Evolutionary conservation across 2,329 filamentous ascomycete species (phyloP).

Genomic region (Sporothrix protearum): DNA sequence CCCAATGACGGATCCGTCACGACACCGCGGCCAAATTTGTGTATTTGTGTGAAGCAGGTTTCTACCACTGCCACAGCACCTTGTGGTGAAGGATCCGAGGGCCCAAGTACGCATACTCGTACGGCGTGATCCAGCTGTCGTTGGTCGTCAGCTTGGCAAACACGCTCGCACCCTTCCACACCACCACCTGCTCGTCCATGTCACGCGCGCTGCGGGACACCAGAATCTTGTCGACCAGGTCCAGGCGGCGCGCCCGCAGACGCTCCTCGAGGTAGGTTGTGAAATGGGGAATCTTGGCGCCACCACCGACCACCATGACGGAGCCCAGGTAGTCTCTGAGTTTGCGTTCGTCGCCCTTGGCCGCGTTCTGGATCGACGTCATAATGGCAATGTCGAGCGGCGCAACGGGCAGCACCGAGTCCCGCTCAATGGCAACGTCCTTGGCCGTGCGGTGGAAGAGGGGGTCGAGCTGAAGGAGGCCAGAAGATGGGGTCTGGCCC

Average conservation of each 20-base stretch:
- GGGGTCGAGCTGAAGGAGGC: conserved; percentile 22
- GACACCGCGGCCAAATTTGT: background rate
- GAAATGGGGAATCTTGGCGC: conserved; percentile 75
- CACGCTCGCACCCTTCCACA: conserved; percentile 96
- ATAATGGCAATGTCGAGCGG: conserved; percentile 87
- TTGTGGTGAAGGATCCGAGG: conserved; percentile 81
- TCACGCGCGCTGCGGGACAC: conserved; percentile 76
- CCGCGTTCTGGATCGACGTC: conserved; percentile 81
- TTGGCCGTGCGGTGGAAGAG: conserved; percentile 48
- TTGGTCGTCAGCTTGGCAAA: conserved; percentile 91
- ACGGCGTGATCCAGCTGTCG: conserved; percentile 86
- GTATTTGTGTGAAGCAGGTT: background rate
- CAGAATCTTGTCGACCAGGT: conserved; percentile 58
- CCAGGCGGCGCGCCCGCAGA: conserved; percentile 63
- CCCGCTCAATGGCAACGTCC: conserved; percentile 64
- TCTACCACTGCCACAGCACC: conserved; percentile 59
- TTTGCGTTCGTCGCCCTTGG: conserved; percentile 86
- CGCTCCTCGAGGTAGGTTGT: conserved; percentile 78
- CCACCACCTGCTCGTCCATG: conserved; percentile 94
- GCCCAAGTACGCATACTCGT: conserved; percentile 85
- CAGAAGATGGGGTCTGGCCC: too few relatives aligned
- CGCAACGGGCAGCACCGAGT: conserved; percentile 75
- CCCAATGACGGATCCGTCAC: background rate
- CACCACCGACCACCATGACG: conserved; percentile 87
- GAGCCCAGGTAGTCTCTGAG: conserved; percentile 83